These are phyloP conservation scores for Tetrahymena malaccensis DNA, from an alignment of 73 alveolate species.

Conservation along the genomic window DNA sequence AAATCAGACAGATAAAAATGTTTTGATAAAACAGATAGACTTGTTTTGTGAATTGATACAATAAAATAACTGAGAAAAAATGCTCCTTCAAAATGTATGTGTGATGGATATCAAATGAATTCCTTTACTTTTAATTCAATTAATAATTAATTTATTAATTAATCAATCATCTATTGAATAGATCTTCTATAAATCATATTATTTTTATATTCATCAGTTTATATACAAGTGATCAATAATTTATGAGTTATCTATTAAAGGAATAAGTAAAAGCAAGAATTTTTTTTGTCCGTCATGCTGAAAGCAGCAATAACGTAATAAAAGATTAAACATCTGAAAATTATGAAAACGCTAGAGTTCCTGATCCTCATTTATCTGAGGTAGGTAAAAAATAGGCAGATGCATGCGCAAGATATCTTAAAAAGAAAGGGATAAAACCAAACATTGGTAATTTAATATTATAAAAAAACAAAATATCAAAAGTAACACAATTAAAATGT, in stretches of 20 bases:
- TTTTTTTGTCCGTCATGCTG: neutral
- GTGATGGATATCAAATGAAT: too few relatives aligned
- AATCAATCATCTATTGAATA: neutral
- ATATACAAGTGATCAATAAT: neutral
- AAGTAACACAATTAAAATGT: neutral
- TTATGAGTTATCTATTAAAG: neutral
- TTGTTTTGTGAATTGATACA: too few relatives aligned
- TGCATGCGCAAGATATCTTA: neutral
- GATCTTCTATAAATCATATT: neutral
- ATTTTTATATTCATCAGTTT: neutral
- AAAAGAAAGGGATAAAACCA: neutral
- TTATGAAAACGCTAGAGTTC: neutral
- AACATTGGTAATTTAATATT: neutral
- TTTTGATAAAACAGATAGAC: too few relatives aligned
- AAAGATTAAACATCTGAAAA: neutral
- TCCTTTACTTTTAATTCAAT: neutral
- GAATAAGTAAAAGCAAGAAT: neutral
- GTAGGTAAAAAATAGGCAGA: neutral
- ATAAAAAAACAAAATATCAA: neutral
- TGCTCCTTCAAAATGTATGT: too few relatives aligned
- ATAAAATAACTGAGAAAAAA: too few relatives aligned
- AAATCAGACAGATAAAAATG: too few relatives aligned
- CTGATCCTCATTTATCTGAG: neutral
- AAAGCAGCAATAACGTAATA: neutral
- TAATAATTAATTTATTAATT: neutral